Base-by-base conservation (phyloP, 352 stramenopile genomes). In the Globisporangium paroecandrum region DNA sequence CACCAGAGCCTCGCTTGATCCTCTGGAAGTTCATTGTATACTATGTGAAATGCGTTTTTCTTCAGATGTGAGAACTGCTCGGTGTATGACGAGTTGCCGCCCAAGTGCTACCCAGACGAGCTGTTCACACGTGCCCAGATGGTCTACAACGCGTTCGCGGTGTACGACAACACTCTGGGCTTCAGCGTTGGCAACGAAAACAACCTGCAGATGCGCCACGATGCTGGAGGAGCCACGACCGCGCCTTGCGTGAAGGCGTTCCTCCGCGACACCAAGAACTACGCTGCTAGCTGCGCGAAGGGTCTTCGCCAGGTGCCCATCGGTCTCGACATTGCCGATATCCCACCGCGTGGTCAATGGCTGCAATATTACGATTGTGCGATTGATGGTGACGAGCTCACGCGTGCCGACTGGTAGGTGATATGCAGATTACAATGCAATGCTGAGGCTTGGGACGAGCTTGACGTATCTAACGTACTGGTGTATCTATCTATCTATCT, bases 311-410 rank as follows among this genome's bases (percentile, higher is more conserved):
- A 83, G 57, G 82, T 93, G 34, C 85, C 85, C 1, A 90, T 93
- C 34, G 85, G 85, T 5, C 69, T 94, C 0, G 83, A 92, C 49
- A 85, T 90, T 58, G 85, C 85, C 9, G 85, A 94, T 58, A 89
- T 84, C 34, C 77, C 73, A 24, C 85, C 83, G 8, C 76, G 85
- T 29, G 70, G 70, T 18, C 77, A 87, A 63, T 90, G 83, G 83
- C 53, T 92, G 4, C 66, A 79, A 67, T 94, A 94, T 69, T 94
- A 89, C 66, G 83, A 94, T 74, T 94, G 85, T 61, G 54, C 69
- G 6, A 67, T 75, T 1, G 71, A 78, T 54, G 69, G 82, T 43
- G 67, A 79, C 59, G 78, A 87, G 61, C 71, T 74, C 67, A 85
- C 79, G 24, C 73, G 81, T 58, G 79, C 78, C 9, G 75, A 87